Percentiles rank a stretch among this genome's conserved stretches.
phyloP scores from a whole-genome alignment of 352 stramenopile genomes.

The Elongisporangium anandrum region DNA sequence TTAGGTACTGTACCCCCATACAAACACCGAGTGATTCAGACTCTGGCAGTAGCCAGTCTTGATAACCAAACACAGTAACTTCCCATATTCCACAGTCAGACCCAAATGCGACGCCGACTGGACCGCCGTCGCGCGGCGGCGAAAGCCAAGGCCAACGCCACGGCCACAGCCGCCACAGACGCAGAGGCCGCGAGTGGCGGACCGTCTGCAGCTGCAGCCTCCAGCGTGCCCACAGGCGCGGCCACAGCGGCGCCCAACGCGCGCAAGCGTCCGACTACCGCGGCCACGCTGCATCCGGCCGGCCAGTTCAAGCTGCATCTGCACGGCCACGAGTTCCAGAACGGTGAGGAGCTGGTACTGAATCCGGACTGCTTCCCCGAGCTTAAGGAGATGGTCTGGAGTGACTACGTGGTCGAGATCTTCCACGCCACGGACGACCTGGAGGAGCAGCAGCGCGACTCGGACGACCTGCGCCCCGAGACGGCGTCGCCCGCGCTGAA shows the following conservation, averaged over 20 bases:
- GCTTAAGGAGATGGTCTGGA: conserved; percentile 55
- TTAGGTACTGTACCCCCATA: too few species aligned
- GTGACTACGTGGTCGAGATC: conserved; percentile 81
- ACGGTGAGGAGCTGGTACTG: conserved; percentile 73
- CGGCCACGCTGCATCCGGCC: conserved; percentile 31
- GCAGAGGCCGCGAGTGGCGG: background rate
- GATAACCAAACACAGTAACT: conserved; percentile 3
- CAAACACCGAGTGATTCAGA: background rate
- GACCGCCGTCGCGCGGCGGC: conserved; percentile 44
- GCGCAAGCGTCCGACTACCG: conserved; percentile 3
- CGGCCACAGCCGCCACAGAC: conserved; percentile 1
- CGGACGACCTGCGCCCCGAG: conserved; percentile 21
- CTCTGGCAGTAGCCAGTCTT: background rate
- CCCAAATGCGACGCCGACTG: conserved; percentile 38
- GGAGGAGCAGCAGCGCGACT: conserved; percentile 15
- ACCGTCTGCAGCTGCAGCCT: background rate
- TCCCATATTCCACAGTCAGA: background rate
- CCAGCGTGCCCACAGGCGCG: conserved; percentile 1
- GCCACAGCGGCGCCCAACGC: background rate
- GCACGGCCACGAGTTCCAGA: conserved; percentile 80
- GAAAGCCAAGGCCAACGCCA: conserved; percentile 21
- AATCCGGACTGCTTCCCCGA: conserved; percentile 81
- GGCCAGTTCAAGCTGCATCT: conserved; percentile 79
- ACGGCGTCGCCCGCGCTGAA: conserved; percentile 14
- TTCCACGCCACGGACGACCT: conserved; percentile 43